Evolutionary conservation across 192 early-diverging fungal species (phyloP).

Genomic region (Coemansia sp.): DNA sequence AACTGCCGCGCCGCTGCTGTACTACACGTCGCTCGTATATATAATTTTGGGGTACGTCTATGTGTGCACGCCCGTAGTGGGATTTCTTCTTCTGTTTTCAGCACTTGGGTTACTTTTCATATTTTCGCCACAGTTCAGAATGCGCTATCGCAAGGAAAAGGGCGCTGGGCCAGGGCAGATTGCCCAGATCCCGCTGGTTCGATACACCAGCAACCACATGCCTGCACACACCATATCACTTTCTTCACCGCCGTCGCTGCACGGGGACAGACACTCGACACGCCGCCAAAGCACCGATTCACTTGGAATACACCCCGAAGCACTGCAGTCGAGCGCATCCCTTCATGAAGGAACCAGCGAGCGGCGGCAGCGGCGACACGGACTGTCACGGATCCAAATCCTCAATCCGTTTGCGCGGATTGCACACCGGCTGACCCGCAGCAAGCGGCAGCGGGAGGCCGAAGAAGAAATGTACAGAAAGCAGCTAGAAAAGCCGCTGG

Average conservation of each 20-base stretch:
- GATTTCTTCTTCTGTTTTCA: conserved; percentile 60
- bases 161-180: conserved; percentile 71
- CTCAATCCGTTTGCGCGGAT: conserved; percentile 48
- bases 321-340: conserved; percentile 26
- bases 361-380: conserved; percentile 11
- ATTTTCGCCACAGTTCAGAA: conserved; percentile 61
- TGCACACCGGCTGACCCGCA: conserved; percentile 39
- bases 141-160: conserved; percentile 58
- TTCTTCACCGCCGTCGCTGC: conserved; percentile 42
- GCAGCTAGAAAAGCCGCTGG: conserved; percentile 38
- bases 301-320: not conserved
- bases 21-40: conserved; percentile 62
- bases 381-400: conserved; percentile 31
- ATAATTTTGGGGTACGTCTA: conserved; percentile 68
- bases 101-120: conserved; percentile 46
- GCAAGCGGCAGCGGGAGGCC: conserved; percentile 41
- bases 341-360: conserved; percentile 17
- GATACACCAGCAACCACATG: conserved; percentile 47
- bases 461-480: conserved; percentile 43
- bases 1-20: conserved; percentile 56
- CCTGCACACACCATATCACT: conserved; percentile 2
- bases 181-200: conserved; percentile 63
- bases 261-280: conserved; percentile 10
- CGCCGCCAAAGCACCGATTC: not conserved
- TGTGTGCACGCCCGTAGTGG: conserved; percentile 59